Percentiles rank a stretch among this genome's conserved stretches.
Evolutionary conservation across 2,329 filamentous ascomycete species (phyloP).

Genomic region (Fusarium pininemorale): DNA sequence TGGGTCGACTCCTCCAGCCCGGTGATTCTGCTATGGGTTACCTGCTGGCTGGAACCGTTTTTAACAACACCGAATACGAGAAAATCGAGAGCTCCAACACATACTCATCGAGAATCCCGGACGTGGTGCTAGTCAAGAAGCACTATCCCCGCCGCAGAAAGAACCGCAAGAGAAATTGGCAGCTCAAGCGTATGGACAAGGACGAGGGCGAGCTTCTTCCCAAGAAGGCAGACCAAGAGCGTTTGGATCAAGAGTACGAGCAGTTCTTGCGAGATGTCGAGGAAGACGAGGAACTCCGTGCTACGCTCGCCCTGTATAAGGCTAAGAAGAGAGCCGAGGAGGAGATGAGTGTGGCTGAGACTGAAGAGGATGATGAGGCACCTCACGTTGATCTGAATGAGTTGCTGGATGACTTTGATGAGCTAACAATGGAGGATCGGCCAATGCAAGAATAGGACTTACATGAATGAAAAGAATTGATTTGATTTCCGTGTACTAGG

Average conservation of each 20-base stretch:
- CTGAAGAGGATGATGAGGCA: conserved; percentile 69
- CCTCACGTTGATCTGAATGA: conserved; percentile 82
- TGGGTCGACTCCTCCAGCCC: conserved; percentile 84
- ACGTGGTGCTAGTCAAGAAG: conserved; percentile 97
- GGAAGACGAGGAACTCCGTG: conserved; percentile 88
- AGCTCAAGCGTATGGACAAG: conserved; percentile 89
- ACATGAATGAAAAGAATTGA: conserved; percentile 39
- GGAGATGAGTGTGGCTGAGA: conserved; percentile 75
- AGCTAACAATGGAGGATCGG: conserved; percentile 61
- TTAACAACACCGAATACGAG: conserved; percentile 89
- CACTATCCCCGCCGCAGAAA: conserved; percentile 89
- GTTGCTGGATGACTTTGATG: conserved; percentile 91
- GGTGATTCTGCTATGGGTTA: conserved; percentile 98
- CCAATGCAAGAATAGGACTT: conserved; percentile 48
- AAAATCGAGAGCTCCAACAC: conserved; percentile 80
- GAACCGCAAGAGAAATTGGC: conserved; percentile 85
- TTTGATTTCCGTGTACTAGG: conserved; percentile 10
- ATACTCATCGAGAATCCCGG: conserved; percentile 82
- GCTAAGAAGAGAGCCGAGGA: conserved; percentile 61
- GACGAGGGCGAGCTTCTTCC: conserved; percentile 89
- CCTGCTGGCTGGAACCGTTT: conserved; percentile 86
- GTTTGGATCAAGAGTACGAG: conserved; percentile 93
- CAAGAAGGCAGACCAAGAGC: conserved; percentile 86
- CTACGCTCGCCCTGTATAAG: conserved; percentile 89
- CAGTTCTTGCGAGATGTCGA: conserved; percentile 97